Evolutionary conservation across 2,329 filamentous ascomycete genomes (phyloP).

Genomic region (Xylariaceae sp.): DNA sequence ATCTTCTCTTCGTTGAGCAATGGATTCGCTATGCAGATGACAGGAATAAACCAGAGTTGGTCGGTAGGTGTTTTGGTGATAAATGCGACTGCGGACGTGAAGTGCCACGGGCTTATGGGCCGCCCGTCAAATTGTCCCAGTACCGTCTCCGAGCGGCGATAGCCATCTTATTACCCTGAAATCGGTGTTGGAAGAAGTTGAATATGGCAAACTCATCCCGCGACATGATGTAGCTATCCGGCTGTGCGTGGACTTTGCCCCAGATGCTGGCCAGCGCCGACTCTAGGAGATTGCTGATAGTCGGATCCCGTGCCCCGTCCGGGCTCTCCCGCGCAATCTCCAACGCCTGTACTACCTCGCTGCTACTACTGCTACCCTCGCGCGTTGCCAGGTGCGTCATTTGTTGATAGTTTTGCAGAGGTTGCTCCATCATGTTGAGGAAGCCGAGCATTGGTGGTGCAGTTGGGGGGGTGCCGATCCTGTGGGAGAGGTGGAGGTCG

Average conservation of each 20-base stretch:
- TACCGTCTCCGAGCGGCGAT: conserved; percentile 56
- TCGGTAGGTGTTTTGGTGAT: background rate
- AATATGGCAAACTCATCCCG: conserved; percentile 83
- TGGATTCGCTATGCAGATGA: no score
- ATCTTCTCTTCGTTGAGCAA: no score
- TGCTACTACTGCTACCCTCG: conserved; percentile 35
- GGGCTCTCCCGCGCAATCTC: conserved; percentile 77
- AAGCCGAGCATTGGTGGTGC: conserved; percentile 21
- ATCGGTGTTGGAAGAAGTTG: conserved; percentile 80
- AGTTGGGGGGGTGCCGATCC: conserved; percentile 13
- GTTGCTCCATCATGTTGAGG: conserved; percentile 23
- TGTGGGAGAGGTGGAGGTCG: conserved; percentile 19
- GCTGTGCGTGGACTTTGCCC: conserved; percentile 67
- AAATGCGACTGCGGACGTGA: background rate
- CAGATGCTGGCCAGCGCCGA: conserved; percentile 68
- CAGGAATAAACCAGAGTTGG: no score
- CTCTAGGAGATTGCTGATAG: conserved; percentile 70
- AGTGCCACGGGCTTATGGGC: conserved; percentile 1
- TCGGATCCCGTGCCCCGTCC: conserved; percentile 67
- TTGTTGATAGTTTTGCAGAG: conserved; percentile 1
- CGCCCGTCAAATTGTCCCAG: conserved; percentile 53
- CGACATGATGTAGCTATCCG: conserved; percentile 74
- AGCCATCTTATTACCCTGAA: conserved; percentile 57
- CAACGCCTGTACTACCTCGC: conserved; percentile 68
- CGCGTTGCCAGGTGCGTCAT: background rate